Conservation (phyloP, 164 flowering plant genomes). For the Vitis cinerea region DNA sequence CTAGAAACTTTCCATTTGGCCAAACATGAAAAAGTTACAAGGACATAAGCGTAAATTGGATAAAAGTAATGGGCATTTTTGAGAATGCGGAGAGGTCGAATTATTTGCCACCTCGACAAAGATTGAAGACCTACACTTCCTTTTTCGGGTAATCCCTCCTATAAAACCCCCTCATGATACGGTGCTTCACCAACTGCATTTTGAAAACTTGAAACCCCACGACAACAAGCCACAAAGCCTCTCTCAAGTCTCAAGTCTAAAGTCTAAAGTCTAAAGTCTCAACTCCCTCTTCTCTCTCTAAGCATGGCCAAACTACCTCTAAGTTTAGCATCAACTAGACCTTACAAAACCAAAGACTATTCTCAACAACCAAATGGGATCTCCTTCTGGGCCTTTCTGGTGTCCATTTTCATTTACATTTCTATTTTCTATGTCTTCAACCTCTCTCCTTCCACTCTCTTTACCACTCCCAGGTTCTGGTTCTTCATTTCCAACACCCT, state of each 20-base stretch:
- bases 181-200: conserved; percentile 2
- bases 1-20: no score
- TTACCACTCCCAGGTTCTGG: conserved; percentile 58
- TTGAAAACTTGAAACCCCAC: not conserved
- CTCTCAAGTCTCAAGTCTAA: not conserved
- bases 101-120: conserved; percentile 9
- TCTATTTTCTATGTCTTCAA: conserved; percentile 34
- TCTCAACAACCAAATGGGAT: conserved; percentile 20
- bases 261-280: not conserved
- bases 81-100: conserved; percentile 2
- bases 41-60: not conserved
- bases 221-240: not conserved
- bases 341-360: conserved; percentile 5
- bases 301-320: conserved; percentile 12
- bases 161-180: conserved; percentile 20
- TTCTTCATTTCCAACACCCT: conserved; percentile 61
- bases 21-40: not conserved
- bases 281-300: not conserved
- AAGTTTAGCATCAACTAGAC: conserved; percentile 9
- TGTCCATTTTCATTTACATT: conserved; percentile 29
- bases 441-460: conserved; percentile 39
- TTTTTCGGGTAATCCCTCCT: not conserved
- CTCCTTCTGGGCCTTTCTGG: conserved; percentile 36
- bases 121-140: not conserved
- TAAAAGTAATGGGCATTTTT: not conserved